phyloP scores from a whole-genome alignment of 768 basidiomycete genomes.

The Trichaptum fuscoviolaceum region DNA sequence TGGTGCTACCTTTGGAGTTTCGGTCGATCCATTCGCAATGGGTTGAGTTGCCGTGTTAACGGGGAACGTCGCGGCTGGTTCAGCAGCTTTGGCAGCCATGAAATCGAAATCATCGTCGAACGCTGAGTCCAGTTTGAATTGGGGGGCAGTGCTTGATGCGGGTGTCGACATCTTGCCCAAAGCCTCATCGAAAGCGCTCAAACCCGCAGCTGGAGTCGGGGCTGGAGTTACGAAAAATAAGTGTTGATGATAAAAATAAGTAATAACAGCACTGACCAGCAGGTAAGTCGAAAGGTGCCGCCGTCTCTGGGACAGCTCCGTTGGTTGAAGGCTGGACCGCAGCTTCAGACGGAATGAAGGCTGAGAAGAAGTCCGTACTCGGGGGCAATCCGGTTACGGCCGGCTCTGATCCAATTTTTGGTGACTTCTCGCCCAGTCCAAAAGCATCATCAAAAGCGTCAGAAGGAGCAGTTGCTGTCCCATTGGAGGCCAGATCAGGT shows the following conservation, averaged over 20 bases:
- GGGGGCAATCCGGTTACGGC: conserved; percentile 35
- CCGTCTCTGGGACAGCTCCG: conserved; percentile 3
- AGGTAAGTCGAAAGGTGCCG: conserved; percentile 25
- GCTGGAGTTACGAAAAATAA: conserved; percentile 10
- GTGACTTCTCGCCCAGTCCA: conserved; percentile 25
- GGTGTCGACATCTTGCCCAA: conserved; percentile 47
- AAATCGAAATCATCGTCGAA: conserved; percentile 71
- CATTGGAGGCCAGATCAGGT: conserved; percentile 5
- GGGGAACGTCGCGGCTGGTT: neutral
- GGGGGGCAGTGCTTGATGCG: conserved; percentile 26
- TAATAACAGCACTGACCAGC: conserved; percentile 17
- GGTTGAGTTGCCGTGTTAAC: neutral
- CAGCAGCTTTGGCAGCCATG: conserved; percentile 28
- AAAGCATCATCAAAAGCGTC: conserved; percentile 56
- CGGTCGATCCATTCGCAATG: neutral
- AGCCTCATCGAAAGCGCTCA: conserved; percentile 73
- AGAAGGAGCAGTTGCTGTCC: conserved; percentile 9
- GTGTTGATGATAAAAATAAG: neutral
- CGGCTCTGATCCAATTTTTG: conserved; percentile 15
- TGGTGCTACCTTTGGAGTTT: conserved; percentile 2
- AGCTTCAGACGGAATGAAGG: neutral
- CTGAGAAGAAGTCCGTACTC: conserved; percentile 13
- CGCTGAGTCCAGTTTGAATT: conserved; percentile 60
- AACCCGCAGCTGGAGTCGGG: conserved; percentile 17
- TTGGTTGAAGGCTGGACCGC: neutral